Conservation (phyloP, 2,329 filamentous ascomycete genomes). For the Fusarium napiforme region DNA sequence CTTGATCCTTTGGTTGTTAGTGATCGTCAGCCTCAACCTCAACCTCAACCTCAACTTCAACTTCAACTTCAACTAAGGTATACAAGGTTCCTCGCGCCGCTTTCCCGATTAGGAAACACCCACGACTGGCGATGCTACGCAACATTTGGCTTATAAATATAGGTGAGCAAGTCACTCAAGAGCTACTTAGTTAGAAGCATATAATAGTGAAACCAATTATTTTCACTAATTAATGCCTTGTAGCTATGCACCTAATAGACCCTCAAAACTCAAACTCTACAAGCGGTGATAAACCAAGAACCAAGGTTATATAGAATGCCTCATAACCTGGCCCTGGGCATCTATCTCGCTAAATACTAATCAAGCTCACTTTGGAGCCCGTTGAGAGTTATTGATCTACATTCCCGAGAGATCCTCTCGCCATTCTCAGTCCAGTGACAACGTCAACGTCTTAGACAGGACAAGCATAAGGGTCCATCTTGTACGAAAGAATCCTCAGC, state of each 20-base stretch:
- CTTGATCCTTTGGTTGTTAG: background rate
- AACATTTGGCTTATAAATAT: background rate
- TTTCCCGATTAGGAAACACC: conserved; percentile 30
- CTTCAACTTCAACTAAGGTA: background rate
- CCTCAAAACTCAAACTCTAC: background rate
- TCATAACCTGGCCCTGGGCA: background rate
- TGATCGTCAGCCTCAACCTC: conserved; percentile 7
- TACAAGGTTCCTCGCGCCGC: conserved; percentile 26
- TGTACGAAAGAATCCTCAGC: background rate
- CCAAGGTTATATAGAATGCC: background rate
- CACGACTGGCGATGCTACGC: conserved; percentile 8
- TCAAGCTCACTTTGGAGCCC: background rate
- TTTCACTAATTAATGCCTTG: too few relatives aligned
- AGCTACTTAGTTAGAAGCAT: background rate
- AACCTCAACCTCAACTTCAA: background rate
- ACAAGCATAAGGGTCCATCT: background rate
- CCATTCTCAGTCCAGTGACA: background rate
- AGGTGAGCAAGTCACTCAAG: background rate
- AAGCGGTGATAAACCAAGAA: background rate
- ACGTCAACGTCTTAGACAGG: background rate
- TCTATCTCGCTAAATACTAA: background rate
- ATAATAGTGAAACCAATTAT: background rate
- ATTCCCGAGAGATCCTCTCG: background rate
- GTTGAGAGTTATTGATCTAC: background rate
- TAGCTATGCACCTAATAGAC: background rate